A percentile compares a stretch with the other conserved stretches of the same genome.
Conservation (phyloP, 768 basidiomycete species). For the Clitopilus passeckerianus region DNA sequence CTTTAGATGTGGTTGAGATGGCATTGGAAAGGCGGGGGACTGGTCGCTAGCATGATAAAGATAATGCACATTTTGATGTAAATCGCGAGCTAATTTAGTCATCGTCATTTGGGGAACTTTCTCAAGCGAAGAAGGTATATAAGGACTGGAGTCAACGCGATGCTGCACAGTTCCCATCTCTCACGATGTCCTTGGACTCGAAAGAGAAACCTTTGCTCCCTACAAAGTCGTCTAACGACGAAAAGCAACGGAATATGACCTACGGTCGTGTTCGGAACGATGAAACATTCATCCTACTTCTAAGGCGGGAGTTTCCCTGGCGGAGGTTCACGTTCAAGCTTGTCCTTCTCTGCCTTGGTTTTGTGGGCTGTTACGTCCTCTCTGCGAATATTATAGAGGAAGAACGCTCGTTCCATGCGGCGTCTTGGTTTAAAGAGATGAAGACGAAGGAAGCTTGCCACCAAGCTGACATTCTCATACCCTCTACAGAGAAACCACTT, state of each 20-base stretch:
- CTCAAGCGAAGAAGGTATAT: not conserved
- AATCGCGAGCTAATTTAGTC: not conserved
- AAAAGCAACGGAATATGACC: not conserved
- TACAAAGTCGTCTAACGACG: not conserved
- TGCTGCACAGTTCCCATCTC: not conserved
- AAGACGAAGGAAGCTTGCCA: constrained; percentile 17
- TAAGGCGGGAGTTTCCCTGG: not conserved
- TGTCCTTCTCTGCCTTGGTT: not conserved
- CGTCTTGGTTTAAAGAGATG: not conserved
- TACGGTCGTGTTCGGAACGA: not conserved
- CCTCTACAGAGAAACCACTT: constrained; percentile 30
- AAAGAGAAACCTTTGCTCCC: not conserved
- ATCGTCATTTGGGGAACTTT: not conserved
- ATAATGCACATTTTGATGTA: not conserved
- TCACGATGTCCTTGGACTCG: not conserved
- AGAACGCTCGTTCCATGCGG: not conserved
- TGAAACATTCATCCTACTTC: not conserved
- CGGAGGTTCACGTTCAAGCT: not conserved
- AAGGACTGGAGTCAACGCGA: not conserved
- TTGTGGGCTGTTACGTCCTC: not conserved
- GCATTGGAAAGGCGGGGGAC: not conserved
- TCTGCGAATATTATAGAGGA: not conserved
- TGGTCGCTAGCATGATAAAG: not conserved
- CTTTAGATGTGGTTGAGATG: no score
- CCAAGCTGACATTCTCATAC: constrained; percentile 33